Evolutionary conservation across 2,329 filamentous ascomycete genomes (phyloP).

Genomic region (Delphinella strobiligena): DNA sequence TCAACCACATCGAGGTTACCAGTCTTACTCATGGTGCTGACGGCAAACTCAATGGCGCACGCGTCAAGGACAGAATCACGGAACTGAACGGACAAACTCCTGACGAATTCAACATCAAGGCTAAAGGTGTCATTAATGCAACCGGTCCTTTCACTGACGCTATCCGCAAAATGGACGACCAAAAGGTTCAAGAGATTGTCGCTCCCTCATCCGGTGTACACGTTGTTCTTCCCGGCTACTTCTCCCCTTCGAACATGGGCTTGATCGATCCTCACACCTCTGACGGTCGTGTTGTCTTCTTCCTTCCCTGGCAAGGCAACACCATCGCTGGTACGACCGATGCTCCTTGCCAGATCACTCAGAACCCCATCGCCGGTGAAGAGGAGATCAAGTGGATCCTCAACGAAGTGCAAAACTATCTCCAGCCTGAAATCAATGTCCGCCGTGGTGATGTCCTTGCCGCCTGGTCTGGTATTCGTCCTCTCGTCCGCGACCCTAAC

Average conservation of each 20-base stretch:
- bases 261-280: slow-evolving; percentile 78
- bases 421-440: slow-evolving; percentile 74
- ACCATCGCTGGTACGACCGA: slow-evolving; percentile 86
- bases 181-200: slow-evolving; percentile 60
- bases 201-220: slow-evolving; percentile 78
- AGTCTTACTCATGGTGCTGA: slow-evolving; percentile 60
- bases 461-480: slow-evolving; percentile 80
- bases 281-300: slow-evolving; percentile 84
- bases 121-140: slow-evolving; percentile 76
- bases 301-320: slow-evolving; percentile 86
- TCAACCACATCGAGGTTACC: slow-evolving; percentile 76
- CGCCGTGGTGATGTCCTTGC: slow-evolving; percentile 78
- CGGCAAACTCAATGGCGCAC: slow-evolving; percentile 63
- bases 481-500: slow-evolving; percentile 75
- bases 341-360: slow-evolving; percentile 58
- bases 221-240: slow-evolving; percentile 77
- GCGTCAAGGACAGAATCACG: slow-evolving; percentile 57
- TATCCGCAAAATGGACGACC: slow-evolving; percentile 75
- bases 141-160: slow-evolving; percentile 81
- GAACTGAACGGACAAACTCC: slow-evolving; percentile 50
- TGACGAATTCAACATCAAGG: slow-evolving; percentile 58
- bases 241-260: slow-evolving; percentile 74
- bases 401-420: slow-evolving; percentile 67
- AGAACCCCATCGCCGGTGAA: slow-evolving; percentile 66
- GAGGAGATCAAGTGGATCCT: slow-evolving; percentile 83